These are phyloP conservation scores for Metschnikowia anglica DNA, from an alignment of 805 yeast genomes.

Conservation along the genomic window DNA sequence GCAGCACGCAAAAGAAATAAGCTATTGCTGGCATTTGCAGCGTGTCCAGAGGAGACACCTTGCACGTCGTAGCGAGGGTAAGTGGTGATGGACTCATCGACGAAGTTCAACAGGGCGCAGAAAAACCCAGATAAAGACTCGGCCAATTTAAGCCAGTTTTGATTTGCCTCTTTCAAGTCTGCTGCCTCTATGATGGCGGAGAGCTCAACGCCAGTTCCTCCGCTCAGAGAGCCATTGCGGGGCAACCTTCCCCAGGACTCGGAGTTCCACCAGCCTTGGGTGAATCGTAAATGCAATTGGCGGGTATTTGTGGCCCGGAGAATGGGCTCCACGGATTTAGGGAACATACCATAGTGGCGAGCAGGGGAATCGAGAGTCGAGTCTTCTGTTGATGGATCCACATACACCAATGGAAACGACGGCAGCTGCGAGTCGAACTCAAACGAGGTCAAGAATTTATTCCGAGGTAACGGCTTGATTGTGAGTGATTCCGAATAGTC, in stretches of 20 bases:
- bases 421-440: constrained; percentile 63
- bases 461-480: constrained; percentile 71
- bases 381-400: constrained; percentile 16
- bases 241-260: constrained; percentile 86
- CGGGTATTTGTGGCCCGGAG: constrained; percentile 63
- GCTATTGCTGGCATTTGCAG: constrained; percentile 32
- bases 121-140: constrained; percentile 85
- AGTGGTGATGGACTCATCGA: constrained; percentile 77
- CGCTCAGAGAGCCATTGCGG: constrained; percentile 63
- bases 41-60: constrained; percentile 25
- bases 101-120: constrained; percentile 91
- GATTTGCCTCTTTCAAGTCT: constrained; percentile 51
- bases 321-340: constrained; percentile 77
- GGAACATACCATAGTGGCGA: constrained; percentile 67
- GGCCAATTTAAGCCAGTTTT: constrained; percentile 68
- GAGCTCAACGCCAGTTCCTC: constrained; percentile 94
- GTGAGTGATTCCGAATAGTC: constrained; percentile 58
- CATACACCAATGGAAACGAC: constrained; percentile 26
- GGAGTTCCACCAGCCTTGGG: constrained; percentile 95
- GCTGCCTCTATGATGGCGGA: constrained; percentile 82
- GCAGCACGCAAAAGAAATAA: constrained; percentile 74
- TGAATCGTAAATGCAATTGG: constrained; percentile 79
- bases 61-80: constrained; percentile 46
- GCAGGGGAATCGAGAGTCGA: constrained; percentile 1
- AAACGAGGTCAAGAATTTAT: constrained; percentile 68